Conservation (phyloP, 306 rosid species). For the Vigna angularis region DNA sequence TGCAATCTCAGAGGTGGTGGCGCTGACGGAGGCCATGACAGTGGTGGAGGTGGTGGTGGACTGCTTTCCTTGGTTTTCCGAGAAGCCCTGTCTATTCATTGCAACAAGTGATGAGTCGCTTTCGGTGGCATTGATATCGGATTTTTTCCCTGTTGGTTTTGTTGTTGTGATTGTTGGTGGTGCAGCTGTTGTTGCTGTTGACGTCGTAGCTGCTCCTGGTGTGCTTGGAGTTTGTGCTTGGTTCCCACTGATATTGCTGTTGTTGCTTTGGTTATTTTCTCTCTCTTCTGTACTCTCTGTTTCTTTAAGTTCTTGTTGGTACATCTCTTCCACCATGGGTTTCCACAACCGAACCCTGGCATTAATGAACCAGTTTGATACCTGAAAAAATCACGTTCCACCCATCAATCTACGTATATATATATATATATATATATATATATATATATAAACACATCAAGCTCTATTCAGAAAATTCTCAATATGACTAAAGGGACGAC, state of each 20-base stretch:
- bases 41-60: slow-evolving; percentile 29
- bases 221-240: slow-evolving; percentile 74
- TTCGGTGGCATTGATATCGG: slow-evolving; percentile 68
- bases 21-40: slow-evolving; percentile 8
- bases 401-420: background rate
- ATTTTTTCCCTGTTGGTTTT: slow-evolving; percentile 56
- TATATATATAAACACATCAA: background rate
- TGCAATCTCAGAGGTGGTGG: slow-evolving; percentile 59
- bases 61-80: slow-evolving; percentile 68
- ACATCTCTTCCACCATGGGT: slow-evolving; percentile 99
- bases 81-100: slow-evolving; percentile 65
- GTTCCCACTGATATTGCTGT: slow-evolving; percentile 42
- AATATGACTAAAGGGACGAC: background rate
- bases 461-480: background rate
- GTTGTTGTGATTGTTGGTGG: slow-evolving; percentile 37
- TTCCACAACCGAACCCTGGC: slow-evolving; percentile 99
- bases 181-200: slow-evolving; percentile 50
- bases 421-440: background rate
- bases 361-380: slow-evolving; percentile 99
- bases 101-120: slow-evolving; percentile 74
- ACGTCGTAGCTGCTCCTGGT: slow-evolving; percentile 35
- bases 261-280: slow-evolving; percentile 52
- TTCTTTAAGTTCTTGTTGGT: slow-evolving; percentile 90
- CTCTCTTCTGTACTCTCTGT: slow-evolving; percentile 46
- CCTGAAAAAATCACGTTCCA: slow-evolving; percentile 55